Base-by-base conservation (phyloP, 345 rosid genomes). In the Viola odorata region DNA sequence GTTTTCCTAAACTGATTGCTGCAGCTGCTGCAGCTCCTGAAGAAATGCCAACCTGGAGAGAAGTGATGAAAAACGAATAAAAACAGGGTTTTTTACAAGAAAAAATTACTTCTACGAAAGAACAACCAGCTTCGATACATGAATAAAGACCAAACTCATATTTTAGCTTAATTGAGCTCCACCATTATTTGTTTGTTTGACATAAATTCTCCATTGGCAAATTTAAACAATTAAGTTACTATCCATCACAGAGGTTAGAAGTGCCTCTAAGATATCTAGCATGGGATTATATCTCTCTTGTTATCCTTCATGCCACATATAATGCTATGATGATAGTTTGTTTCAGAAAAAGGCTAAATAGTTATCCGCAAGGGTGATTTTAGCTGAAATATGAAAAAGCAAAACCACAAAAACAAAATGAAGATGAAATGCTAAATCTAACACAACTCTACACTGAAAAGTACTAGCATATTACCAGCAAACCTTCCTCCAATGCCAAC, bases 21-120 rank as follows among this genome's bases (percentile, higher is more conserved):
- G 96, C 96, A n/a, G 84, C 95, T 58, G 96, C 92, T 9, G 98
- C 98, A 0, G 98, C 98, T 77, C 98, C 96, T 45, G 96, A 88
- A 50, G 98, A 91, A 41, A 91, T 89, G 13, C 98, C 98, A 39
- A 89, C 98, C 98, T 89, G 70, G 40, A 61, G n/a, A 37, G 49
- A 38, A 23, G 36, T 11, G 38, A 55, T 37, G 41, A 50, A 17
- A 47, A 4, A 47, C 32, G 2, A 23, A 23, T 23, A 23, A 23
- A 23, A 23, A 23, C 32, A 23, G 32, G 32, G 32, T 23, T 23
- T 2, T 23, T 23, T 23, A 23, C 32, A 23, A 23, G 32, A 0
- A 23, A 23, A 2, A 23, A 23, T 23, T 23, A 23, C 32, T 23
- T 23, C 32, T 23, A 23, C 32, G 32, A 12, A 6, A 48, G 15